A percentile compares a stretch with the other conserved stretches of the same genome.
Evolutionary conservation across 148 eudicot genomes (phyloP).

Genomic region (Heliosperma pusillum): DNA sequence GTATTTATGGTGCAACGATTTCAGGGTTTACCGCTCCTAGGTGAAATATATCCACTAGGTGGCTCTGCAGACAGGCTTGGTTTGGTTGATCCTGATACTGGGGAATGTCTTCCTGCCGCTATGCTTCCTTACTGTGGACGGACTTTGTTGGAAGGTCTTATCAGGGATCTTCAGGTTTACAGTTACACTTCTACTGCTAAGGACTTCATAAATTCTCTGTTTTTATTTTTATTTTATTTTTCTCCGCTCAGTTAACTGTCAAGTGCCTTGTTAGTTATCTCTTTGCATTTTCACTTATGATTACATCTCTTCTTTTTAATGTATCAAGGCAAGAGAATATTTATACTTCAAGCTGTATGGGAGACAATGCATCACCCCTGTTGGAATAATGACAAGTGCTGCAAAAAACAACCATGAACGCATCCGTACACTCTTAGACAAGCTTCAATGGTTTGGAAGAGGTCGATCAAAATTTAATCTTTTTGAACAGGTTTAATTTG

Average conservation of each 20-base stretch:
- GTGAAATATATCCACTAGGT: slow-evolving; percentile 98
- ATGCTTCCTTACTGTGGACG: slow-evolving; percentile 95
- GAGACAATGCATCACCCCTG: slow-evolving; percentile 87
- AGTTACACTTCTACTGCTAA: slow-evolving; percentile 9
- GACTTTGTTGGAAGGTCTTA: slow-evolving; percentile 89
- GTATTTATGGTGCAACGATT: slow-evolving; percentile 29
- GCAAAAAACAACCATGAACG: slow-evolving; percentile 87
- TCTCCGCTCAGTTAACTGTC: not conserved
- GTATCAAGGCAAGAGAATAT: slow-evolving; percentile 83
- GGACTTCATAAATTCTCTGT: slow-evolving; percentile 1
- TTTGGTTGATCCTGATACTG: slow-evolving; percentile 75
- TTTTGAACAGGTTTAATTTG: slow-evolving; percentile 79
- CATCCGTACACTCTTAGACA: slow-evolving; percentile 75
- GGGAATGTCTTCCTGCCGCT: slow-evolving; percentile 99
- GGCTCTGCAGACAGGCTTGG: slow-evolving; percentile 99
- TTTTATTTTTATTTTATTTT: not conserved
- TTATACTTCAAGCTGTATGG: slow-evolving; percentile 87
- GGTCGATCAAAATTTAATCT: slow-evolving; percentile 74
- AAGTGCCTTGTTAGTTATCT: not conserved
- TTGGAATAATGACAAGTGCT: slow-evolving; percentile 97
- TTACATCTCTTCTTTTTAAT: slow-evolving; percentile 19
- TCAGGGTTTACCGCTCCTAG: slow-evolving; percentile 93
- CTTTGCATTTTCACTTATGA: slow-evolving; percentile 6
- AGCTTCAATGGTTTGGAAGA: slow-evolving; percentile 87
- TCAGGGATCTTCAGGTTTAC: slow-evolving; percentile 96